phyloP scores from a whole-genome alignment of 331 rosid species.

The Telfairia occidentalis region DNA sequence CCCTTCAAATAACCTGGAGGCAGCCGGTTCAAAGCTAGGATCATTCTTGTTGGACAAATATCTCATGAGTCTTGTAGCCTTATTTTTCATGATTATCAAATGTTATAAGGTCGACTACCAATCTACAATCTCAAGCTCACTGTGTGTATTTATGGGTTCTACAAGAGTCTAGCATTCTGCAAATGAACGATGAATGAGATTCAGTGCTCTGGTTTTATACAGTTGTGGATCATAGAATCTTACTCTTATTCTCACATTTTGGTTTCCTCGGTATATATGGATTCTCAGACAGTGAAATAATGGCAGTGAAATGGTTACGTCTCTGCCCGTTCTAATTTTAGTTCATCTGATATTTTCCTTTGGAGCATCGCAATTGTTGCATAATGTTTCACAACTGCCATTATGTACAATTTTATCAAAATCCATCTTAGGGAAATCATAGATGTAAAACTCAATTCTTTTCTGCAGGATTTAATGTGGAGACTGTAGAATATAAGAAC shows the following conservation, averaged over 20 bases:
- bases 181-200: background rate
- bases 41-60: background rate
- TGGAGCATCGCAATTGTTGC: background rate
- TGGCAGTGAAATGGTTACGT: background rate
- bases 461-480: conserved; percentile 18
- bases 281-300: background rate
- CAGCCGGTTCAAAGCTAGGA: background rate
- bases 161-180: background rate
- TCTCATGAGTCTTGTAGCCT: background rate
- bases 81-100: background rate
- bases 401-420: background rate
- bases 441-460: background rate
- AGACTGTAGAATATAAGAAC: conserved; percentile 19
- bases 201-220: background rate
- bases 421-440: background rate
- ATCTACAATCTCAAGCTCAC: background rate
- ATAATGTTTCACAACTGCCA: background rate
- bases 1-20: background rate
- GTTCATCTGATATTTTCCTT: background rate
- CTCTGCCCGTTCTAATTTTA: background rate
- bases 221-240: background rate
- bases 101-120: background rate
- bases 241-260: background rate
- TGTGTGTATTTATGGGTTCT: background rate
- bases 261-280: background rate